Percentiles rank a stretch among this genome's conserved stretches.
Conservation (phyloP, 1,139 yeast species). For the Eremothecium cymbalariae region DNA sequence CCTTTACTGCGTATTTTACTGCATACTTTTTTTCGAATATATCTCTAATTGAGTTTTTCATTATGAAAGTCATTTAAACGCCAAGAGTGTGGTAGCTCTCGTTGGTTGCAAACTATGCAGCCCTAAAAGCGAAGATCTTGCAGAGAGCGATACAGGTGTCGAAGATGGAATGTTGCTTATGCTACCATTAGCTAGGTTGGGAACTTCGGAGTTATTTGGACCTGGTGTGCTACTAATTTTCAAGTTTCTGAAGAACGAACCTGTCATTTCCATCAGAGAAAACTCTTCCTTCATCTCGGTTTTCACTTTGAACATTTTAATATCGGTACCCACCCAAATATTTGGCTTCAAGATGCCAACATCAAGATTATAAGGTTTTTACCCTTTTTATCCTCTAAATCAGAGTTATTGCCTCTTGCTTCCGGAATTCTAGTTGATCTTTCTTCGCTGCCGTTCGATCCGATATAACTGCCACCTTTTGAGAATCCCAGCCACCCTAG, state of each 20-base stretch:
- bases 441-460: too few relatives aligned
- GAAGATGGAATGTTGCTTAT: too few relatives aligned
- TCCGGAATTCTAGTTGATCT: too few relatives aligned
- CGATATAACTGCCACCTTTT: too few relatives aligned
- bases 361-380: conserved; percentile 18
- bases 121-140: too few relatives aligned
- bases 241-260: conserved; percentile 27
- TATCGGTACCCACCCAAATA: conserved; percentile 58
- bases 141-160: conserved; percentile 1
- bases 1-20: too few relatives aligned
- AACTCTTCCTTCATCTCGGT: conserved; percentile 30
- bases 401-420: conserved; percentile 13
- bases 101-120: conserved; percentile 1
- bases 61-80: not conserved
- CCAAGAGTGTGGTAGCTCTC: not conserved
- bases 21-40: too few relatives aligned
- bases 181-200: too few relatives aligned
- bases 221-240: conserved; percentile 21
- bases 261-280: conserved; percentile 32
- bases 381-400: too few relatives aligned
- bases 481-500: conserved; percentile 29
- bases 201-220: conserved; percentile 7
- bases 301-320: conserved; percentile 54
- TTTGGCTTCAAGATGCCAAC: conserved; percentile 28
- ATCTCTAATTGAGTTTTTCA: not conserved